Base-by-base conservation (phyloP, 106 monocot genomes). In the Amphibolis antarctica region DNA sequence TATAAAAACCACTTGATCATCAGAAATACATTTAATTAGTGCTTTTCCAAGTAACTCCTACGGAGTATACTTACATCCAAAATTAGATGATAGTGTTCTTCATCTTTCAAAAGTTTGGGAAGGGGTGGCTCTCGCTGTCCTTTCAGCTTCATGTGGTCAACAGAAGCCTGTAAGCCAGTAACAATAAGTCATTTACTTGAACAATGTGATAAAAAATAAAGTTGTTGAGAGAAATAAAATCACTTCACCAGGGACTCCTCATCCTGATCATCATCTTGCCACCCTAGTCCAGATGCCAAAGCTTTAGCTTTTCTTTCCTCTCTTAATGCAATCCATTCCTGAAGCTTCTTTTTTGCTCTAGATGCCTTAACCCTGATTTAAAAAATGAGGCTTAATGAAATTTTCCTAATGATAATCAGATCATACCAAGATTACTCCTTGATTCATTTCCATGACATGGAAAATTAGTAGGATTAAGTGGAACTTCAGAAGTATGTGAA, bases 241-340 rank as follows among this genome's bases (percentile, higher is more conserved):
- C 48, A 78, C 48, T 50, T 43, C 70, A 92, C 84, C 63, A 30
- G 71, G 30, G 64, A 49, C 48, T 89, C 93, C 42, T 83, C 83
- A 9, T 89, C 83, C 46, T 85, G 83, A 42, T 86, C 92, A 31
- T 84, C 83, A 75, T 77, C 79, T 63, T 79, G 76, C 88, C 76
- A 94, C 17, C 81, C 83, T 58, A 86, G 65, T 3, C 79, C 81
- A 60, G 79, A 73, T 62, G 83, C 81, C 62, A 82, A 55, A 47
- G 77, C 68, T 62, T 73, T 85, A 25, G 47, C 60, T 76, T 74
- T 88, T 66, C 69, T 82, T 64, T 85, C 78, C 67, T 87, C 84
- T 30, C 56, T 85, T 9, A 72, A 44, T 54, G 71, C 76, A 58
- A 49, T 78, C 61, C 63, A 75, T 55, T 86, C 80, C 65, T 68